These are phyloP conservation scores for Gastroboletus turbinatus DNA, from an alignment of 1,284 basidiomycete species.

Conservation along the genomic window DNA sequence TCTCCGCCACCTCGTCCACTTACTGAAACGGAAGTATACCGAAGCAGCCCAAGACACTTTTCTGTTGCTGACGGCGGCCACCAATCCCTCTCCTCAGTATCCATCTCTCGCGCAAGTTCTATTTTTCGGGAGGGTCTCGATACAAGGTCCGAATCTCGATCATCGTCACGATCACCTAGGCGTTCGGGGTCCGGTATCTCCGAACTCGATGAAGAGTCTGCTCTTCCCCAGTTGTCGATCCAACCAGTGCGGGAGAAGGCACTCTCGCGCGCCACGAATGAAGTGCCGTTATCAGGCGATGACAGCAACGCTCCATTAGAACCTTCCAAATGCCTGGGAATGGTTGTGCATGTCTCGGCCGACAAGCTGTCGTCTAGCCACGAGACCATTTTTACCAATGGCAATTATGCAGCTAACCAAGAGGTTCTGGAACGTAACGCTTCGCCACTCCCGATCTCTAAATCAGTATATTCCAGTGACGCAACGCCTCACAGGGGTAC, in stretches of 20 bases:
- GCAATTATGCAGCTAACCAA: conserved; percentile 5
- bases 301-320: conserved; percentile 16
- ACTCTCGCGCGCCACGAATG: conserved; percentile 8
- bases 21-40: conserved; percentile 9
- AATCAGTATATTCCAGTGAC: conserved; percentile 6
- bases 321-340: conserved; percentile 23
- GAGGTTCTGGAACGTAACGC: conserved; percentile 7
- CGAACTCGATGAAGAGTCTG: conserved; percentile 22
- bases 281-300: conserved; percentile 10
- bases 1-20: conserved; percentile 23
- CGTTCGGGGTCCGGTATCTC: conserved; percentile 35
- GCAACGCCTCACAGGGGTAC: conserved; percentile 18
- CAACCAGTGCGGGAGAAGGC: conserved; percentile 27
- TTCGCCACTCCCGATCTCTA: conserved; percentile 6
- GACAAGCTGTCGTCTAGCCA: conserved; percentile 18
- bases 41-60: conserved; percentile 1
- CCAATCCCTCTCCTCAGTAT: conserved; percentile 16
- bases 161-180: conserved; percentile 40
- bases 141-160: conserved; percentile 36
- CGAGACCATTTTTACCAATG: conserved; percentile 24
- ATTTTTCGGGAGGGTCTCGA: conserved; percentile 24
- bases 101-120: conserved; percentile 29
- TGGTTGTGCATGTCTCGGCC: conserved; percentile 9
- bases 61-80: conserved; percentile 7
- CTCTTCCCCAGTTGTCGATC: conserved; percentile 21